Base-by-base conservation (phyloP, 139 green algal genomes). In the Chlorella sp. region DNA sequence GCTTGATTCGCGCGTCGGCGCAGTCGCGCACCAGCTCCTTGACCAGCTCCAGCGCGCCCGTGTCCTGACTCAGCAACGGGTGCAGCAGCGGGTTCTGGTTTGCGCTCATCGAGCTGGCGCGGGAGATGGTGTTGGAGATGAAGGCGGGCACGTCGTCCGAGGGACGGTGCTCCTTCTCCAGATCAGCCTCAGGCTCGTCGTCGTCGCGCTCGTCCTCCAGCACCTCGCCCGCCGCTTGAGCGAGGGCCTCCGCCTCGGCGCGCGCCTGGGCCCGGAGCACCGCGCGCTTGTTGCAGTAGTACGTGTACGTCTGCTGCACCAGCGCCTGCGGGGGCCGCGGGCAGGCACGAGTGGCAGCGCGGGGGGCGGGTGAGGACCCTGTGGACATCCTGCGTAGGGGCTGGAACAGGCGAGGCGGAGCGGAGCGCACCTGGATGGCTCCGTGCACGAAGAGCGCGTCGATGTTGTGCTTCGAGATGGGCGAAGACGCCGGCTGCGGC, bases 371-470 rank as follows among this genome's bases (percentile, higher is more conserved):
- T n/a, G n/a, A n/a, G n/a, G n/a, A n/a, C n/a, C n/a, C n/a, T n/a
- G n/a, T n/a, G n/a, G n/a, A n/a, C n/a, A n/a, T n/a, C n/a, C n/a
- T n/a, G n/a, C n/a, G n/a, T n/a, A n/a, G n/a, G n/a, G n/a, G n/a
- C n/a, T n/a, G n/a, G n/a, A n/a, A n/a, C n/a, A n/a, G n/a, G n/a
- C n/a, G n/a, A n/a, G n/a, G n/a, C n/a, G n/a, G n/a, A n/a, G n/a
- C 42, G 42, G 17, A 31, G 17, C 64, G 20, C 64, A 70, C 64
- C 32, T 55, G 64, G 30, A 63, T 29, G 2, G 67, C 64, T 29
- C 67, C 67, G 42, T 72, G 67, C 49, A 72, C 67, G 51, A 72
- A 72, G 30, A 72, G 36, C 26, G 67, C 67, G 27, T 72, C 67
- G 2, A 72, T 61, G 67, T 72, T 72, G 67, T 72, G 67, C 30